Evolutionary conservation across 805 yeast genomes (phyloP).

Genomic region (Groenewaldozyma tartarivorans): DNA sequence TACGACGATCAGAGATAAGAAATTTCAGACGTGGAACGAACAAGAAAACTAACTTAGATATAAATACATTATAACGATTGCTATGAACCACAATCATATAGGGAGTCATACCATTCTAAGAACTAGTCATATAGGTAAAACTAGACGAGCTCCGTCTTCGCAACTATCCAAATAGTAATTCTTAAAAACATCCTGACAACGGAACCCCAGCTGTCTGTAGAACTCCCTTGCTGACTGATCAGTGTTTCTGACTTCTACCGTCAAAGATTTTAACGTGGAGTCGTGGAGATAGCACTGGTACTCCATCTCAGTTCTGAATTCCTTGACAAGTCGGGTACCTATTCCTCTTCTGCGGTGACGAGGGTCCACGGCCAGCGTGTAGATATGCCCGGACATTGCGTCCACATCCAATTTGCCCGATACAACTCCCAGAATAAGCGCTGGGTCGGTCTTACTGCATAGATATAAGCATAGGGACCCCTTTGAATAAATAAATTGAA

Average conservation of each 20-base stretch:
- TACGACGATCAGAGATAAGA: no score
- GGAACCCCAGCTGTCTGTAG: background rate
- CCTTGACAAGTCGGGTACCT: constrained; percentile 11
- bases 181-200: no score
- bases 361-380: constrained; percentile 16
- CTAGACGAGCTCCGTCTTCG: no score
- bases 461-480: constrained; percentile 10
- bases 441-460: constrained; percentile 1
- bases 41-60: no score
- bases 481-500: constrained; percentile 14
- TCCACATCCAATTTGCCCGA: constrained; percentile 10
- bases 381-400: constrained; percentile 13
- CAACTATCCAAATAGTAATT: no score
- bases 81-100: no score
- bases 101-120: no score
- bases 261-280: constrained; percentile 1
- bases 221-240: background rate
- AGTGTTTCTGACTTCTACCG: background rate
- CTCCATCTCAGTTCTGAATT: constrained; percentile 9
- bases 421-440: constrained; percentile 10
- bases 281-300: constrained; percentile 3
- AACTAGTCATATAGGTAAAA: no score
- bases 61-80: no score
- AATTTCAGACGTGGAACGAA: no score
- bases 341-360: constrained; percentile 14